These are phyloP conservation scores for Pseudocercospora pini-densiflorae DNA, from an alignment of 2,329 filamentous ascomycete genomes.

Conservation along the genomic window DNA sequence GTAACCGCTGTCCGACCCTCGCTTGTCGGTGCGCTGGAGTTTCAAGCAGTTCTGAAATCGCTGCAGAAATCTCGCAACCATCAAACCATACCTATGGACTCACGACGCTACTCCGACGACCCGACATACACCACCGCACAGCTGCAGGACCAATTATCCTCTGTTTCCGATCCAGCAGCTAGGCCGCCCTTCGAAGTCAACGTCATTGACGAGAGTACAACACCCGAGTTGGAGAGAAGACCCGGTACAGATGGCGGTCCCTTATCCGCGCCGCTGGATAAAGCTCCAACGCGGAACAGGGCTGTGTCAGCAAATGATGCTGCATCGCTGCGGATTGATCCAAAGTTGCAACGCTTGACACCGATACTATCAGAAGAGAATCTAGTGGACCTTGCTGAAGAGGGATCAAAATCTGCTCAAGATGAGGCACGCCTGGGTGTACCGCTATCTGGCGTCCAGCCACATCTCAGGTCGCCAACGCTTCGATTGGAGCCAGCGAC, in stretches of 20 bases:
- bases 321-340: conserved; percentile 51
- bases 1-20: conserved; percentile 89
- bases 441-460: conserved; percentile 4
- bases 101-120: conserved; percentile 72
- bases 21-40: conserved; percentile 90
- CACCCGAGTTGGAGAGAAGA: conserved; percentile 21
- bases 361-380: conserved; percentile 24
- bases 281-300: conserved; percentile 40
- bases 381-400: conserved; percentile 19
- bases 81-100: conserved; percentile 69
- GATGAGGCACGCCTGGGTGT: conserved; percentile 13
- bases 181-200: conserved; percentile 26
- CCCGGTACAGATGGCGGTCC: conserved; percentile 16
- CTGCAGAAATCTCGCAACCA: conserved; percentile 81
- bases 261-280: conserved; percentile 31
- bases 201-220: conserved; percentile 13
- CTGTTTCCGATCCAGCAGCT: conserved; percentile 51
- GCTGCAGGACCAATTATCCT: conserved; percentile 53
- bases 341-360: conserved; percentile 29
- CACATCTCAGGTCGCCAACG: conserved; percentile 15
- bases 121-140: conserved; percentile 51
- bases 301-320: conserved; percentile 67
- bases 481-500: conserved; percentile 27
- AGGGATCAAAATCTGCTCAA: conserved; percentile 9
- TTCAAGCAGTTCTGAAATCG: conserved; percentile 86